Conservation (phyloP, 2,329 filamentous ascomycete species). For the Diplodia corticola region DNA sequence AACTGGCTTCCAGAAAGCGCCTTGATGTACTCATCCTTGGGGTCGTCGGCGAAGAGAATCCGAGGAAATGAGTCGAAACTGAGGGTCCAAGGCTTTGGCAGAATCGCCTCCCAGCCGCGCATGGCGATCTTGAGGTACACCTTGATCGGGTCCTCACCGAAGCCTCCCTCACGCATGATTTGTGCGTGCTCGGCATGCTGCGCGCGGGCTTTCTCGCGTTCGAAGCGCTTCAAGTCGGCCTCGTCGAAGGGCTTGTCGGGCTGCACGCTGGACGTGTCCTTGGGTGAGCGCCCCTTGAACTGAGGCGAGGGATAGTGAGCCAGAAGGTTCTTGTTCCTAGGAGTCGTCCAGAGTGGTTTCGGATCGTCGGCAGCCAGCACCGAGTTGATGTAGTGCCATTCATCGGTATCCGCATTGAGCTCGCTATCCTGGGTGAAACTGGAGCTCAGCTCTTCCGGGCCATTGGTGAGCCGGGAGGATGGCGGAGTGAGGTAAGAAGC, state of each 20-base stretch:
- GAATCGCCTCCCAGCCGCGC: slow-evolving; percentile 58
- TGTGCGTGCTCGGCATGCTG: slow-evolving; percentile 32
- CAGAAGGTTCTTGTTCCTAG: neutral
- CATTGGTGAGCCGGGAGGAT: neutral
- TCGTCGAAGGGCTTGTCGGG: slow-evolving; percentile 25
- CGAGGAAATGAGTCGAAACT: slow-evolving; percentile 58
- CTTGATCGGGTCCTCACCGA: slow-evolving; percentile 53
- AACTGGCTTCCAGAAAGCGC: slow-evolving; percentile 46
- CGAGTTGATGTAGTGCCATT: neutral
- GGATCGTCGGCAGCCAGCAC: neutral
- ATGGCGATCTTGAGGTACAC: slow-evolving; percentile 55
- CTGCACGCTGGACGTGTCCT: neutral
- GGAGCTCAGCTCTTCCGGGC: neutral
- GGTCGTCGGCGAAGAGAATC: slow-evolving; percentile 50
- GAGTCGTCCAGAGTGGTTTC: neutral
- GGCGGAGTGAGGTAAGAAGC: neutral
- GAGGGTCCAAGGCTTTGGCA: slow-evolving; percentile 53
- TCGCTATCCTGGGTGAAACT: neutral
- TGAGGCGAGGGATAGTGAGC: neutral
- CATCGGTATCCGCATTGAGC: neutral
- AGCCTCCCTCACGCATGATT: slow-evolving; percentile 47
- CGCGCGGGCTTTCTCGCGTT: slow-evolving; percentile 31
- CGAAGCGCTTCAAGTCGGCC: slow-evolving; percentile 30
- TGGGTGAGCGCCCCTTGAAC: neutral
- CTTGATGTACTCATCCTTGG: slow-evolving; percentile 49